A percentile compares a stretch with the other conserved stretches of the same genome.
Evolutionary conservation across 345 rosid species (phyloP).

Genomic region (Eucalyptus erythrocorys): DNA sequence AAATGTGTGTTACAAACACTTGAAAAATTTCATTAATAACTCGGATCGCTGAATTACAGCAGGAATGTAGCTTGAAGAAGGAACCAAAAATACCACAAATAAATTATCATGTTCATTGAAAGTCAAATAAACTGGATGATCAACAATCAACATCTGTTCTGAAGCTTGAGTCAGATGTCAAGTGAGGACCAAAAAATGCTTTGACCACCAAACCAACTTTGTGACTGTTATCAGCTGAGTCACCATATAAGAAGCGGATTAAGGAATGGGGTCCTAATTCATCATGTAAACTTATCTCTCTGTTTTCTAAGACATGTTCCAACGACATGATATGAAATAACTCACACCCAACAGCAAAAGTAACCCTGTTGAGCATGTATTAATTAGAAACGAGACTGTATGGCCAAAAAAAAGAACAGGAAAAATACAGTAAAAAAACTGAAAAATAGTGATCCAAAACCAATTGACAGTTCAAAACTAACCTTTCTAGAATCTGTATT

Average conservation of each 20-base stretch:
- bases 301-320: neutral
- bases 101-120: neutral
- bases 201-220: neutral
- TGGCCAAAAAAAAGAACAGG: neutral
- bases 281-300: neutral
- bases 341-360: neutral
- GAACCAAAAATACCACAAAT: neutral
- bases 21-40: neutral
- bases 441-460: neutral
- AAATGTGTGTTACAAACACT: neutral
- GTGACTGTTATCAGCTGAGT: neutral
- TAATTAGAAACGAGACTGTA: neutral
- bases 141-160: neutral
- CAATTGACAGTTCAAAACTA: neutral
- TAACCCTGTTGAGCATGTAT: neutral
- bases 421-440: neutral
- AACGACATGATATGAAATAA: neutral
- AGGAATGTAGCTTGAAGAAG: neutral
- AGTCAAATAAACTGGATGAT: neutral
- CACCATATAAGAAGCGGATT: neutral
- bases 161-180: neutral
- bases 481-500: conserved; percentile 84
- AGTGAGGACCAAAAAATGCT: neutral
- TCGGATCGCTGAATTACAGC: neutral
- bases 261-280: neutral